Evolutionary conservation across 1,284 basidiomycete species (phyloP), one percentile per base, ranked within the genome.

Genomic region (Fomes fomentarius): DNA sequence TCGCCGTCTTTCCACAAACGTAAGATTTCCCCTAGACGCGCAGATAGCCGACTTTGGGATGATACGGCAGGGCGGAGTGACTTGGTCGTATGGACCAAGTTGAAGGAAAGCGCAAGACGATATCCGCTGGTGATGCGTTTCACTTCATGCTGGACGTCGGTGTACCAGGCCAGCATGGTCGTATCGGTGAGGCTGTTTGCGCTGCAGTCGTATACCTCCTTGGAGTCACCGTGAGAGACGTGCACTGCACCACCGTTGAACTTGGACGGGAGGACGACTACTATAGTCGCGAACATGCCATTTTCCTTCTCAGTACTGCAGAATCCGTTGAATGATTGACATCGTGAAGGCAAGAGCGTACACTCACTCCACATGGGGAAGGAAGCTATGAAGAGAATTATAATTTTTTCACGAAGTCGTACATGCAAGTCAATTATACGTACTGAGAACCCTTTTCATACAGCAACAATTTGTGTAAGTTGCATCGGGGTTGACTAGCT

Each of bases 131-230:
- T 30, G 28, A 30, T 12, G 12, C 28, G 28, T 12, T 30, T 30
- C 28, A 30, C 28, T 30, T 30, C 28, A 12, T 30, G 28, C 12
- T 30, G 28, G 7, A 30, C 77, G 54, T 79, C 77, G 10, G 74
- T 77, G 60, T 79, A 81, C 77, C 78, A 81, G 2, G 77, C 69
- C 15, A 79, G 61, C 9, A 78, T 67, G 4, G 70, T 65, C 0
- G 75, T 77, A 3, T 64, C 60, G 9, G 65, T 53, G 4, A 66
- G 50, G 24, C 71, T 71, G 22, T 58, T 51, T 7, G 54, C 19
- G 3, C 71, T 60, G 22, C 70, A 64, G 58, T 79, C 72, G 53
- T 75, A 66, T 7, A 66, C 61, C 42, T 67, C 61, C 11, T 62
- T 66, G 9, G 59, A 52, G 10, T 56, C 54, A 1, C 66, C 66